Evolutionary conservation across 352 stramenopile species (phyloP).

Genomic region (Phytophthora pseudosyringae): DNA sequence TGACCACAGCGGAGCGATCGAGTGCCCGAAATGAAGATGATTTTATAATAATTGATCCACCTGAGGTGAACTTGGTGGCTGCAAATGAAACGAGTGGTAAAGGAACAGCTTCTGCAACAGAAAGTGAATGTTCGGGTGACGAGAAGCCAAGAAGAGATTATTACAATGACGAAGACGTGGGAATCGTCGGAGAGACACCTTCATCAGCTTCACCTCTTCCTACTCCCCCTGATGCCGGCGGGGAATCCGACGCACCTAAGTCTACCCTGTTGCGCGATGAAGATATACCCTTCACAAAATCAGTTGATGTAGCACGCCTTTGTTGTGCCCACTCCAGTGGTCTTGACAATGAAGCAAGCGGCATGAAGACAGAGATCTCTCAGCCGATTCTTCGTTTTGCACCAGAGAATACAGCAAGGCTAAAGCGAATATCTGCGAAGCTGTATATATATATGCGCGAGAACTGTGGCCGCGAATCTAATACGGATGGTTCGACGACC

Average conservation of each 20-base stretch:
- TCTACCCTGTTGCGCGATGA: constrained; percentile 26
- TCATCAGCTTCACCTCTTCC: constrained; percentile 9
- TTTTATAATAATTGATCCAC: constrained; percentile 27
- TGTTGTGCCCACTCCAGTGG: constrained; percentile 56
- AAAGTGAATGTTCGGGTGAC: constrained; percentile 28
- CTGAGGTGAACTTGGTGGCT: constrained; percentile 7
- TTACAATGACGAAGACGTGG: constrained; percentile 21
- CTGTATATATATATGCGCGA: constrained; percentile 55
- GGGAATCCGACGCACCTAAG: constrained; percentile 3
- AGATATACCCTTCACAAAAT: constrained; percentile 60
- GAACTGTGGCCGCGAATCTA: constrained; percentile 33
- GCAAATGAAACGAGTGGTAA: constrained; percentile 13
- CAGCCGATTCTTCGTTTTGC: constrained; percentile 43
- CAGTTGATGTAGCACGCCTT: constrained; percentile 54
- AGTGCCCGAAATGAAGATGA: constrained; percentile 20
- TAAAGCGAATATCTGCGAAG: constrained; percentile 68
- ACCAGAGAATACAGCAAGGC: constrained; percentile 51
- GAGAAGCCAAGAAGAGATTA: constrained; percentile 4
- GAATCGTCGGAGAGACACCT: constrained; percentile 17
- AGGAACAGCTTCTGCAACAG: constrained; percentile 16
- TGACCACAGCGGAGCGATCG: constrained; percentile 6
- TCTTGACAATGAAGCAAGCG: constrained; percentile 5
- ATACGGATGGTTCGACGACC: not conserved
- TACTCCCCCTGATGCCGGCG: not conserved
- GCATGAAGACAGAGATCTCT: not conserved